A percentile compares a stretch with the other conserved stretches of the same genome.
phyloP scores from a whole-genome alignment of 1,284 basidiomycete species.

The Leccinum pachyderme region DNA sequence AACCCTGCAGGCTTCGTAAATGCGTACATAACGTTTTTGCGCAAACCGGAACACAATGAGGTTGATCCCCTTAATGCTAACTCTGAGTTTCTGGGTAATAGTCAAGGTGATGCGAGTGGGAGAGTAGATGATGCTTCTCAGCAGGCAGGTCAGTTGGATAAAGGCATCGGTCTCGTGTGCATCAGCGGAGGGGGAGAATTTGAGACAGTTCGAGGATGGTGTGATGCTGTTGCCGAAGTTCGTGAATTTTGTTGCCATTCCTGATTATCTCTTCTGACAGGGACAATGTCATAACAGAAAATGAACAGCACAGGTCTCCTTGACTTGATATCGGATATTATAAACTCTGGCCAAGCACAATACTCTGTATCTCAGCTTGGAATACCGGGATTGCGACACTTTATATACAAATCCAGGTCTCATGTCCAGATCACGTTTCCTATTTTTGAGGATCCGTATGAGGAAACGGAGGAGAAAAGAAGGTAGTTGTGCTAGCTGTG shows the following conservation, averaged over 20 bases:
- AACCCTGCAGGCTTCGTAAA: slow-evolving; percentile 91
- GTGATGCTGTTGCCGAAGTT: slow-evolving; percentile 63
- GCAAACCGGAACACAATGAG: slow-evolving; percentile 28
- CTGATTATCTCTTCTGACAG: neutral
- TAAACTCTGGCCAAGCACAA: slow-evolving; percentile 49
- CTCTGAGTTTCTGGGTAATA: neutral
- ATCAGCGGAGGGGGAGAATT: slow-evolving; percentile 70
- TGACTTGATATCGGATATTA: slow-evolving; percentile 45
- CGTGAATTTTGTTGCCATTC: slow-evolving; percentile 12
- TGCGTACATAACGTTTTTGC: slow-evolving; percentile 82
- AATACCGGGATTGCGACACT: slow-evolving; percentile 89
- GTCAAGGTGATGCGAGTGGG: neutral
- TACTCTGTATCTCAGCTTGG: slow-evolving; percentile 72
- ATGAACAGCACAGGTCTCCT: slow-evolving; percentile 61
- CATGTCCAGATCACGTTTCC: slow-evolving; percentile 89
- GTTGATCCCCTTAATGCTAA: slow-evolving; percentile 27
- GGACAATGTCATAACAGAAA: slow-evolving; percentile 41
- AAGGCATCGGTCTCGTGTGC: slow-evolving; percentile 59
- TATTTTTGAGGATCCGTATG: slow-evolving; percentile 81
- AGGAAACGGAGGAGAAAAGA: slow-evolving; percentile 52
- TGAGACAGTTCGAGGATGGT: slow-evolving; percentile 69
- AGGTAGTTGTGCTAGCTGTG: slow-evolving; percentile 40
- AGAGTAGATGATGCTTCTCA: slow-evolving; percentile 1
- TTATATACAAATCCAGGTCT: slow-evolving; percentile 88
- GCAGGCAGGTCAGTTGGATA: slow-evolving; percentile 21